These are phyloP conservation scores for Paspalum vaginatum DNA, from an alignment of 176 grass and related monocot species.

Conservation along the genomic window DNA sequence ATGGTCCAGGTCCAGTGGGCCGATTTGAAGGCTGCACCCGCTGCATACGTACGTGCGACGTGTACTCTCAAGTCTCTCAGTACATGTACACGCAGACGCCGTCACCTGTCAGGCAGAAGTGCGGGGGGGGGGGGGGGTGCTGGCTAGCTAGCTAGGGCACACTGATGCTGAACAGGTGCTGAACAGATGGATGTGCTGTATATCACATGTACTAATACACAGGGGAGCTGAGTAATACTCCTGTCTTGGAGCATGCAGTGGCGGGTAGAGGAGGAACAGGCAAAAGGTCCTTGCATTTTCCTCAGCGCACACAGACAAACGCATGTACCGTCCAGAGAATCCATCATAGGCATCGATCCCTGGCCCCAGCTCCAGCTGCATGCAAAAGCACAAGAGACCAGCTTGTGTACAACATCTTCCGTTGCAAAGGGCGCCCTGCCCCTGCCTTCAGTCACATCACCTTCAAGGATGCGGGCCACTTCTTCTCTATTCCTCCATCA, in stretches of 20 bases:
- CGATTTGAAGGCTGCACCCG: slow-evolving; percentile 17
- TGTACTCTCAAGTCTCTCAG: neutral
- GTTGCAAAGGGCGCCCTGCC: slow-evolving; percentile 46
- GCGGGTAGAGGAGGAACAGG: neutral
- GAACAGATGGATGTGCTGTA: neutral
- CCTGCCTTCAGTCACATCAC: slow-evolving; percentile 65
- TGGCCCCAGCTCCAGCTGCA: neutral
- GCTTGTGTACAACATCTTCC: slow-evolving; percentile 24
- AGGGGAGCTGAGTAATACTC: slow-evolving; percentile 7
- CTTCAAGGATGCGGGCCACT: slow-evolving; percentile 48
- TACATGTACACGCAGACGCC: neutral
- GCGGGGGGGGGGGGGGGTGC: too few relatives aligned
- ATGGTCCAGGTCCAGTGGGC: slow-evolving; percentile 43
- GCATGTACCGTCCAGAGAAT: slow-evolving; percentile 49
- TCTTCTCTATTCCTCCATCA: slow-evolving; percentile 10
- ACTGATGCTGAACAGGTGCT: neutral
- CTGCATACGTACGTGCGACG: slow-evolving; percentile 2
- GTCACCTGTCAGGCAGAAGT: neutral
- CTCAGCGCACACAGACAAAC: slow-evolving; percentile 47
- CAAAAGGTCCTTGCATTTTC: slow-evolving; percentile 39
- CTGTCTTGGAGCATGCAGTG: neutral
- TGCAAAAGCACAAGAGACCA: slow-evolving; percentile 34
- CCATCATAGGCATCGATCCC: slow-evolving; percentile 26
- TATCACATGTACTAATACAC: slow-evolving; percentile 49
- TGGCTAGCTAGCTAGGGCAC: slow-evolving; percentile 19